Evolutionary conservation across 352 stramenopile species (phyloP).

Genomic region (Globisporangium echinulatum): DNA sequence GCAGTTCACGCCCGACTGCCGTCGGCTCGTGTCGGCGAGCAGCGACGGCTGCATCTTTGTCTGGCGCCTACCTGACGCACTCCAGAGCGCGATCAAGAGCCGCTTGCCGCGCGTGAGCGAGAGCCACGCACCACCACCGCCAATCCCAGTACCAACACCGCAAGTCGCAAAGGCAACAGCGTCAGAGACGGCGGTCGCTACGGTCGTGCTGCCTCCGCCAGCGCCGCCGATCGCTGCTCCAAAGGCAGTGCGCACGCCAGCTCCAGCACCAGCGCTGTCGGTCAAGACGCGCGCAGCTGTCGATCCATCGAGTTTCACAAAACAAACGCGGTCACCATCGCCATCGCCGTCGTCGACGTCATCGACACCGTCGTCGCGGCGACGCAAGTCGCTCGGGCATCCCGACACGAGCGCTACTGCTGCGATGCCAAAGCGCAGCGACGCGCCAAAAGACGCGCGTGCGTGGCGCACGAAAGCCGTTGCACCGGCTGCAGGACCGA

Average conservation of each 20-base stretch:
- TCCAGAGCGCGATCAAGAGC: slow-evolving; percentile 64
- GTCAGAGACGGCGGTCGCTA: not conserved
- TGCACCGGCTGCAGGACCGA: slow-evolving; percentile 35
- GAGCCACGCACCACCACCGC: slow-evolving; percentile 15
- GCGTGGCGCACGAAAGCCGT: slow-evolving; percentile 45
- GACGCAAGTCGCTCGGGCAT: not conserved
- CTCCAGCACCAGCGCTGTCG: not conserved
- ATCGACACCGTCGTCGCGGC: not conserved
- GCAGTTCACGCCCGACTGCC: slow-evolving; percentile 84
- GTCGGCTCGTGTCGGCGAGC: slow-evolving; percentile 73
- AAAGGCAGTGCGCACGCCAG: slow-evolving; percentile 5
- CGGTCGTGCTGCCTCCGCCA: slow-evolving; percentile 19
- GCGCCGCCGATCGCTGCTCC: slow-evolving; percentile 11
- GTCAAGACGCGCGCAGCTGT: not conserved
- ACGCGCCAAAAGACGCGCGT: slow-evolving; percentile 15
- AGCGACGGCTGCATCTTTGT: slow-evolving; percentile 87
- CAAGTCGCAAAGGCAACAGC: not conserved
- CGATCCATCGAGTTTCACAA: not conserved
- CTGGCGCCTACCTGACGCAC: slow-evolving; percentile 74
- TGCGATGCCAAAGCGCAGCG: slow-evolving; percentile 5
- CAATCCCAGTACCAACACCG: not conserved
- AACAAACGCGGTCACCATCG: not conserved
- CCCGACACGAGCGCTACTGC: not conserved
- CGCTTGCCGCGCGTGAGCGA: slow-evolving; percentile 37
- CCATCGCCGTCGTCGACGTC: too few relatives aligned